Percentiles rank a stretch among this genome's conserved stretches.
Conservation (phyloP, 2,329 filamentous ascomycete genomes). For the Juglanconis oblonga region DNA sequence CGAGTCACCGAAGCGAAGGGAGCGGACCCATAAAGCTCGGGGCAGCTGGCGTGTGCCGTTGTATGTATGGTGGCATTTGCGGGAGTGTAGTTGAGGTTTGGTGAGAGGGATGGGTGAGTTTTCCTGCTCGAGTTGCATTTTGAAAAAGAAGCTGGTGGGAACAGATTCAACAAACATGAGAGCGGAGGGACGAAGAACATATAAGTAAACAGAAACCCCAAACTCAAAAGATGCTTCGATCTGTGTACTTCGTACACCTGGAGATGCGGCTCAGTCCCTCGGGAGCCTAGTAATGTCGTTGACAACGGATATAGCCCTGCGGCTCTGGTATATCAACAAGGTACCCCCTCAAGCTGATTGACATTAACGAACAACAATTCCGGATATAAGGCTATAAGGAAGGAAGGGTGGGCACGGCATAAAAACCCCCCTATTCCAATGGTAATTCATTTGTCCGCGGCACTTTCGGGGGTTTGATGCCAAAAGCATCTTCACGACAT, state of each 20-base stretch:
- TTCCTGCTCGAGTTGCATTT: neutral
- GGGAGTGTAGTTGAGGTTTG: constrained; percentile 29
- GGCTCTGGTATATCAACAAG: constrained; percentile 1
- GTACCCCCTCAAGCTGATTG: neutral
- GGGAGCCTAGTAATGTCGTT: constrained; percentile 4
- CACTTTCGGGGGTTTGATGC: neutral
- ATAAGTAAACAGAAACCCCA: neutral
- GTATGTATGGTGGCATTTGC: constrained; percentile 29
- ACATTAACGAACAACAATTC: neutral
- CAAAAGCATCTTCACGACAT: neutral
- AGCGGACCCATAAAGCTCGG: constrained; percentile 22
- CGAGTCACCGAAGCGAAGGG: constrained; percentile 9
- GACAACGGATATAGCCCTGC: neutral
- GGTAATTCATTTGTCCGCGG: neutral
- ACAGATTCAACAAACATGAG: neutral
- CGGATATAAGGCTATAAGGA: neutral
- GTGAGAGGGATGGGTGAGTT: constrained; percentile 4
- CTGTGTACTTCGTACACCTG: constrained; percentile 1
- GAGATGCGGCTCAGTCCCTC: constrained; percentile 2
- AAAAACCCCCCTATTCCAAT: neutral
- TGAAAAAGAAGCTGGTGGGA: neutral
- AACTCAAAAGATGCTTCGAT: neutral
- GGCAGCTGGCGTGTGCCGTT: constrained; percentile 26
- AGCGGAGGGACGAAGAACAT: neutral
- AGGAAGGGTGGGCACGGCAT: neutral